These are phyloP conservation scores for Leucogyrophana mollusca DNA, from an alignment of 768 basidiomycete species.

Conservation along the genomic window DNA sequence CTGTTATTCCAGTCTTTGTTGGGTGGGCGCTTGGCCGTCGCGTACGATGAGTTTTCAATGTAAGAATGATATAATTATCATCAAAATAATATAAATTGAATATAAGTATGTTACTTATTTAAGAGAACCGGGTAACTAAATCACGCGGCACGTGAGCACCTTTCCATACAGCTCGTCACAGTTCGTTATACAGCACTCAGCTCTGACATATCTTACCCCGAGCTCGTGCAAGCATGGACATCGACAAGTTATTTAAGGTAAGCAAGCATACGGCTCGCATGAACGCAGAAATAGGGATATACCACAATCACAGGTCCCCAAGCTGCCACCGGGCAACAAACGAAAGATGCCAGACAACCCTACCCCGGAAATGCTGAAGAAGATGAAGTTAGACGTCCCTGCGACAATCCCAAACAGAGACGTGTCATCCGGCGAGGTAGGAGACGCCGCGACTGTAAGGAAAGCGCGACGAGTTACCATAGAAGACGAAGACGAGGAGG, in stretches of 20 bases:
- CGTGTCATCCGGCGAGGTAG: conserved; percentile 8
- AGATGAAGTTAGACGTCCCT: conserved; percentile 56
- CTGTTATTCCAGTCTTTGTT: no score
- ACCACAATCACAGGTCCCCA: conserved; percentile 50
- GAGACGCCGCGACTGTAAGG: conserved; percentile 15
- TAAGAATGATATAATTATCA: no score
- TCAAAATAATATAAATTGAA: no score
- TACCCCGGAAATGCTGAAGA: conserved; percentile 80
- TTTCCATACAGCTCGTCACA: no score
- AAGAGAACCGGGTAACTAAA: no score
- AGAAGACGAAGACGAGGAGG: conserved; percentile 49
- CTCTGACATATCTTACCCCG: no score
- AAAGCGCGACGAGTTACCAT: conserved; percentile 48
- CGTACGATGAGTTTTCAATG: no score
- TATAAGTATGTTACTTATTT: no score
- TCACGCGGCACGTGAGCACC: no score
- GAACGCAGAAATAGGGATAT: not conserved
- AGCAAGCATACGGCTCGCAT: conserved; percentile 4
- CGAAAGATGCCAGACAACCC: conserved; percentile 76
- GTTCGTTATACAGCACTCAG: no score
- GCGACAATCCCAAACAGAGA: conserved; percentile 9
- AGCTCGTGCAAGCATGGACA: no score
- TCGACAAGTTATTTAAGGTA: conserved; percentile 52
- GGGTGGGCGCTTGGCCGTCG: no score
- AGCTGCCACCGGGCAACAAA: conserved; percentile 65